phyloP scores from a whole-genome alignment of 2,329 filamentous ascomycete genomes.

The Ascochyta koolunga region DNA sequence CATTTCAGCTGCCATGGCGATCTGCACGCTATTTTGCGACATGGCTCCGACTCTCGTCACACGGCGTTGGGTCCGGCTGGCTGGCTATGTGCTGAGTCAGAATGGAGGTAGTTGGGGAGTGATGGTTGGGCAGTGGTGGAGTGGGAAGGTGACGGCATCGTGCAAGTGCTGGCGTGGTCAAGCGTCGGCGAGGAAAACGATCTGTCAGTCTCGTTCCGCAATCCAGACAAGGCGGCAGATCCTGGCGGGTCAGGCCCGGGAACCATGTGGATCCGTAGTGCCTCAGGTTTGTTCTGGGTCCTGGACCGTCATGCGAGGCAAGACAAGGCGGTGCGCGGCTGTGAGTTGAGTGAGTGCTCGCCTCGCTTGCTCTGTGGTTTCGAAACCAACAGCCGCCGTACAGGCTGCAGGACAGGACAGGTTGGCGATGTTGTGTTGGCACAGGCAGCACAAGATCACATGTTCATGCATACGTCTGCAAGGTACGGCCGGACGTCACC shows the following conservation, averaged over 20 bases:
- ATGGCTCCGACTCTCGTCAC: not conserved
- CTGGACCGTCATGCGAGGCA: too few species aligned
- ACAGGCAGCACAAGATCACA: slow-evolving; percentile 1
- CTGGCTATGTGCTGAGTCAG: too few species aligned
- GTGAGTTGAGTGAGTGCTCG: slow-evolving; percentile 3
- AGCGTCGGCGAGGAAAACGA: slow-evolving; percentile 2
- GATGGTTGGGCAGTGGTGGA: too few species aligned
- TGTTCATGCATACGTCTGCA: slow-evolving; percentile 12
- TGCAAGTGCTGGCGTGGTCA: not conserved
- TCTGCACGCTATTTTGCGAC: not conserved
- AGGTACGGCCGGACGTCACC: slow-evolving; percentile 18
- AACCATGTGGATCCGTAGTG: slow-evolving; percentile 14
- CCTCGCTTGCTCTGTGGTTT: slow-evolving; percentile 9
- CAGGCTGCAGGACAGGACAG: not conserved
- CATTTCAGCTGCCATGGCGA: slow-evolving; percentile 9
- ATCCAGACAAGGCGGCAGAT: slow-evolving; percentile 15
- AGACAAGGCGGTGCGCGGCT: slow-evolving; percentile 8
- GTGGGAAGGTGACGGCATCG: too few species aligned
- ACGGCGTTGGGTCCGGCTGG: too few species aligned
- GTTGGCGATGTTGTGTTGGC: not conserved
- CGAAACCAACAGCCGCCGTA: slow-evolving; percentile 10
- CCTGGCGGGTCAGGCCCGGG: slow-evolving; percentile 13
- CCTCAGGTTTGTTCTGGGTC: slow-evolving; percentile 18
- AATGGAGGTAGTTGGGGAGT: too few species aligned
- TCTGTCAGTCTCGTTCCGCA: slow-evolving; percentile 9